A percentile compares a stretch with the other conserved stretches of the same genome.
Evolutionary conservation across 1,284 basidiomycete genomes (phyloP).

Genomic region (Ganoderma boninense): DNA sequence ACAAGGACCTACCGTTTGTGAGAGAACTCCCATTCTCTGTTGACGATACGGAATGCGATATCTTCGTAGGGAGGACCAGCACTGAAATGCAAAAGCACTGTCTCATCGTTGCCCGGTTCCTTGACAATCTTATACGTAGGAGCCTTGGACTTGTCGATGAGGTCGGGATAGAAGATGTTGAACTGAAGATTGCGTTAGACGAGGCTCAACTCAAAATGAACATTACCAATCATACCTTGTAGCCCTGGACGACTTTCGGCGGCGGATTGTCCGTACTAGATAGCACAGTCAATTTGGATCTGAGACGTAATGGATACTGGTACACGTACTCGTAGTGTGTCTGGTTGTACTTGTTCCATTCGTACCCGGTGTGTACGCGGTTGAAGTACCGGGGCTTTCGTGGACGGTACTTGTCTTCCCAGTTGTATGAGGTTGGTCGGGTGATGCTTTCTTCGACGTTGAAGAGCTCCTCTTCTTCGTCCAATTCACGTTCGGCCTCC

Average conservation of each 20-base stretch:
- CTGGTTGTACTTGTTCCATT: conserved; percentile 99
- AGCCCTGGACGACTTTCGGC: conserved; percentile 97
- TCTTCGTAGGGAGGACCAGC: conserved; percentile 99
- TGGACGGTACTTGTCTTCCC: conserved; percentile 99
- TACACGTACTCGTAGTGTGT: conserved; percentile 93
- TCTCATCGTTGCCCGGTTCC: conserved; percentile 94
- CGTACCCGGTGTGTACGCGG: conserved; percentile 99
- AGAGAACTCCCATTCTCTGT: conserved; percentile 98
- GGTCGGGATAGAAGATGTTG: conserved; percentile 95
- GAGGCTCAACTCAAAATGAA: background rate
- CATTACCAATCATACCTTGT: conserved; percentile 71
- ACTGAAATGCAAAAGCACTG: conserved; percentile 91
- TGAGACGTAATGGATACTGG: background rate
- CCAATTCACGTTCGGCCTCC: conserved; percentile 90
- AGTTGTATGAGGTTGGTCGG: conserved; percentile 89
- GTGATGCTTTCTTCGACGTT: conserved; percentile 88
- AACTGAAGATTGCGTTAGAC: conserved; percentile 57
- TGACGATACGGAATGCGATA: conserved; percentile 97
- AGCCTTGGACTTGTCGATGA: conserved; percentile 96
- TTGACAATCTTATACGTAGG: conserved; percentile 95
- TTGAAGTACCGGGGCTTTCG: conserved; percentile 99
- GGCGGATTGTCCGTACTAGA: conserved; percentile 92
- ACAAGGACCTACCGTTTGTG: conserved; percentile 79
- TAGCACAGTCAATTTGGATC: conserved; percentile 12
- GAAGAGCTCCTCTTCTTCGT: conserved; percentile 95